Conservation (phyloP, 257 asterid genomes). For the Catharanthus roseus region DNA sequence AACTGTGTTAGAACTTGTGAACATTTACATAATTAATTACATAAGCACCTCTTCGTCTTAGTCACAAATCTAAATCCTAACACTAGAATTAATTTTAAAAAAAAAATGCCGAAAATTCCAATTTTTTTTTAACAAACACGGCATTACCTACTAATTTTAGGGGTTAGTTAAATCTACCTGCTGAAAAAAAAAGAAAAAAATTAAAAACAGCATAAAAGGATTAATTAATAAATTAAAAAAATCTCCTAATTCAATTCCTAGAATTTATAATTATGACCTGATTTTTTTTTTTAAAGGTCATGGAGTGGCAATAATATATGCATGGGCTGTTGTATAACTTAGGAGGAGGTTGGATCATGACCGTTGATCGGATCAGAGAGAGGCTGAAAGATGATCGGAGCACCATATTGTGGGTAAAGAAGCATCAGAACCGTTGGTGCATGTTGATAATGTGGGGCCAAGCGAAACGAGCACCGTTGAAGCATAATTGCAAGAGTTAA, state of each 20-base stretch:
- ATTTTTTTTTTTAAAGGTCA: slow-evolving; percentile 5
- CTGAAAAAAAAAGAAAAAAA: neutral
- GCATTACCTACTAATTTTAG: slow-evolving; percentile 12
- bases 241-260: slow-evolving; percentile 24
- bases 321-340: neutral
- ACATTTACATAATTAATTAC: slow-evolving; percentile 26
- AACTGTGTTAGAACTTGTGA: slow-evolving; percentile 19
- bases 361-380: slow-evolving; percentile 15
- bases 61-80: slow-evolving; percentile 27
- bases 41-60: neutral
- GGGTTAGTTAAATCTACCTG: slow-evolving; percentile 6
- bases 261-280: neutral
- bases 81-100: slow-evolving; percentile 6
- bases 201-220: neutral
- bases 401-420: slow-evolving; percentile 44
- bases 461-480: slow-evolving; percentile 24
- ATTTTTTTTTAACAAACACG: slow-evolving; percentile 18
- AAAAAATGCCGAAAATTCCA: slow-evolving; percentile 24
- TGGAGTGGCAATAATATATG: slow-evolving; percentile 13
- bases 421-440: slow-evolving; percentile 51
- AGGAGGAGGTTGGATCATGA: slow-evolving; percentile 7
- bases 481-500: slow-evolving; percentile 36
- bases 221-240: slow-evolving; percentile 13
- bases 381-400: slow-evolving; percentile 33
- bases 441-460: slow-evolving; percentile 39